These are phyloP conservation scores for Sodiomyces alkalinus DNA, from an alignment of 2,329 filamentous ascomycete genomes.

Conservation along the genomic window DNA sequence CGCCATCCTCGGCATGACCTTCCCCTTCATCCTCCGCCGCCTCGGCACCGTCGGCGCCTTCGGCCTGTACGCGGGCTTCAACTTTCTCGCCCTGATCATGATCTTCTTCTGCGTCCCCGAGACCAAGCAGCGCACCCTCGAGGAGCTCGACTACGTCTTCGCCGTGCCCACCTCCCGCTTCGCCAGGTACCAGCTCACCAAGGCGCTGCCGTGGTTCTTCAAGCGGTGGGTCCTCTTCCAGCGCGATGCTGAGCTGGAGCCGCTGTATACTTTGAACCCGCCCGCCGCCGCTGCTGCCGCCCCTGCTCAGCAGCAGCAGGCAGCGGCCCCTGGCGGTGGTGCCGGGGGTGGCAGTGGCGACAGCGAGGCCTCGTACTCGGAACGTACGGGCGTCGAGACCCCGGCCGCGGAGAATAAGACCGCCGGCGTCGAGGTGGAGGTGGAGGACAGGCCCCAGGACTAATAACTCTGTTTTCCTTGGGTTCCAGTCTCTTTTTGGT, in stretches of 20 bases:
- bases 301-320: too few relatives aligned
- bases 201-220: conserved; percentile 18
- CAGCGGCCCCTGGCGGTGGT: too few relatives aligned
- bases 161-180: conserved; percentile 17
- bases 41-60: conserved; percentile 26
- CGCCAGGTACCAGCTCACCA: conserved; percentile 17
- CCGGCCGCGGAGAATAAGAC: too few relatives aligned
- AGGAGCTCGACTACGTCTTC: conserved; percentile 27
- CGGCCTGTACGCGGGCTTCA: conserved; percentile 38
- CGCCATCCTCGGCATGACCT: conserved; percentile 46
- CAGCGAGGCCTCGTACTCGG: too few relatives aligned
- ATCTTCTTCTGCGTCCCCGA: conserved; percentile 43
- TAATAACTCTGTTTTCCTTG: too few relatives aligned
- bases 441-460: too few relatives aligned
- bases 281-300: not conserved
- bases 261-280: conserved; percentile 24
- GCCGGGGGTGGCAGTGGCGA: too few relatives aligned
- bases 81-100: conserved; percentile 36
- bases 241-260: conserved; percentile 19
- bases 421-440: too few relatives aligned
- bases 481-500: too few relatives aligned
- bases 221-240: conserved; percentile 15
- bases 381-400: too few relatives aligned
- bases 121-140: conserved; percentile 39
- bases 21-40: conserved; percentile 37